Evolutionary conservation across 2,329 filamentous ascomycete species (phyloP).

Genomic region (Talaromyces sp.): DNA sequence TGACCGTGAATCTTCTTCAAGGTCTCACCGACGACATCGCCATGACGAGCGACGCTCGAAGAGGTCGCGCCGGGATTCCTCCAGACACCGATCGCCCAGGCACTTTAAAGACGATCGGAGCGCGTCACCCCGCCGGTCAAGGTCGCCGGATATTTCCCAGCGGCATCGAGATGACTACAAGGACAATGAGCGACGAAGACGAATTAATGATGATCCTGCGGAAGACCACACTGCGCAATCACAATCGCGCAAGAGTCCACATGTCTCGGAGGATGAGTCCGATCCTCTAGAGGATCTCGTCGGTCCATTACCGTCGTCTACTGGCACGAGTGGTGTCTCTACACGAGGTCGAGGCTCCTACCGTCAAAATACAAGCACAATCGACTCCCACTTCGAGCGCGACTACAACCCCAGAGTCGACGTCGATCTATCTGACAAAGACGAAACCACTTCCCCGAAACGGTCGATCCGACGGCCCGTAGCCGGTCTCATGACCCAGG

Average conservation of each 20-base stretch:
- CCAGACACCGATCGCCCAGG: slow-evolving; percentile 24
- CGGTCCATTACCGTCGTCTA: slow-evolving; percentile 61
- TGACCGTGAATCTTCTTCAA: slow-evolving; percentile 2
- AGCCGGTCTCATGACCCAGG: slow-evolving; percentile 44
- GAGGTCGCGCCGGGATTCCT: slow-evolving; percentile 23
- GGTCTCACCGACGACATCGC: slow-evolving; percentile 10
- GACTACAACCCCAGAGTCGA: slow-evolving; percentile 55
- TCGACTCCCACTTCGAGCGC: slow-evolving; percentile 75
- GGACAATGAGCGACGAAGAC: neutral
- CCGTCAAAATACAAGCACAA: slow-evolving; percentile 57
- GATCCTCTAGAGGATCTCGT: slow-evolving; percentile 74
- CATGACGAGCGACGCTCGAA: slow-evolving; percentile 11
- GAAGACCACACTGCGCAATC: neutral
- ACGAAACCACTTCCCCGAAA: slow-evolving; percentile 57
- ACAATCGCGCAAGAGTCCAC: neutral
- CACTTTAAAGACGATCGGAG: slow-evolving; percentile 14
- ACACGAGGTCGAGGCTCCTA: slow-evolving; percentile 69
- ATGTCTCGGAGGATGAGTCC: slow-evolving; percentile 43
- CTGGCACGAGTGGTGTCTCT: slow-evolving; percentile 19
- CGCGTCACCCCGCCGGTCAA: slow-evolving; percentile 20
- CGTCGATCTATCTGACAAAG: slow-evolving; percentile 42
- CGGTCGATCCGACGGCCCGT: slow-evolving; percentile 42
- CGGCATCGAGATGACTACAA: neutral
- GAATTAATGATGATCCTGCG: neutral
- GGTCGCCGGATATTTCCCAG: slow-evolving; percentile 21